phyloP scores from a whole-genome alignment of 331 rosid genomes.

The Malus hybrid region DNA sequence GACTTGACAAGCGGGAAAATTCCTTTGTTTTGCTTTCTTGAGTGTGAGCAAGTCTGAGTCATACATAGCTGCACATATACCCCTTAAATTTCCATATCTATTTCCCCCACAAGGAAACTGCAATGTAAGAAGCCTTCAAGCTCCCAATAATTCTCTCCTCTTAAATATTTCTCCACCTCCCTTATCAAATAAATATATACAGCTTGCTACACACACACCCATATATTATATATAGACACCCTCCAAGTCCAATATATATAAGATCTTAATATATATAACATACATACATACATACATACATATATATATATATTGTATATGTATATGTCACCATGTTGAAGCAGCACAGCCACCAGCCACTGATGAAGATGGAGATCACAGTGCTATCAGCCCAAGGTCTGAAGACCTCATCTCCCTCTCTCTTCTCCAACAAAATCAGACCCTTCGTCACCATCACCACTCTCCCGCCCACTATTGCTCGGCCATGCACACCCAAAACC shows the following conservation, averaged over 20 bases:
- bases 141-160: slow-evolving; percentile 1
- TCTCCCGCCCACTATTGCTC: background rate
- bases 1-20: background rate
- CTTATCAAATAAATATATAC: background rate
- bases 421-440: slow-evolving; percentile 20
- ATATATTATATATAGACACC: background rate
- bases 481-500: background rate
- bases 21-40: background rate
- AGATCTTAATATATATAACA: too few species aligned
- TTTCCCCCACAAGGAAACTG: slow-evolving; percentile 20
- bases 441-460: slow-evolving; percentile 41
- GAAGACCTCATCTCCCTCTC: slow-evolving; percentile 7
- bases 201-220: background rate
- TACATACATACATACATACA: background rate
- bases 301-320: background rate
- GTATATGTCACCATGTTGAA: background rate
- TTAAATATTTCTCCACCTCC: background rate
- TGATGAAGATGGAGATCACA: slow-evolving; percentile 32
- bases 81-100: background rate
- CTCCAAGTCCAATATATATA: background rate
- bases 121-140: slow-evolving; percentile 5
- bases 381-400: slow-evolving; percentile 46
- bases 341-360: slow-evolving; percentile 9
- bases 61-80: background rate
- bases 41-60: background rate